Percentiles rank a stretch among this genome's conserved stretches.
Evolutionary conservation across 768 basidiomycete species (phyloP).

Genomic region (Rhodotorula sphaerocarpa): DNA sequence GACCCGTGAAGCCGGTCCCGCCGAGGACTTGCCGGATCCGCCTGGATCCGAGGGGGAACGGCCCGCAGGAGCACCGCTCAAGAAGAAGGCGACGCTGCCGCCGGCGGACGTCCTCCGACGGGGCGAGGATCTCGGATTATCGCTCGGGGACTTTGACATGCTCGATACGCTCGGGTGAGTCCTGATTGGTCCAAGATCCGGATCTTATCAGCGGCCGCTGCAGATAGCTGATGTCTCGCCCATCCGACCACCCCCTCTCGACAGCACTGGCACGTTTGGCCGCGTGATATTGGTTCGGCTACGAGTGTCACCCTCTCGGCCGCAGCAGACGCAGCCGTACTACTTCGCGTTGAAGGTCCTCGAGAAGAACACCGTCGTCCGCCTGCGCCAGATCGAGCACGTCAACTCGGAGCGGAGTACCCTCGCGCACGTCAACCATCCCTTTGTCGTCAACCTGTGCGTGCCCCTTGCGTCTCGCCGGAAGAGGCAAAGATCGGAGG

Average conservation of each 20-base stretch:
- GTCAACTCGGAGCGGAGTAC: conserved; percentile 94
- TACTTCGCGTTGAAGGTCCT: conserved; percentile 85
- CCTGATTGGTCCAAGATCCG: neutral
- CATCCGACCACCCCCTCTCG: neutral
- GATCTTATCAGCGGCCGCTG: neutral
- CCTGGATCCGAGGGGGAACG: neutral
- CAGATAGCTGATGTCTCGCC: neutral
- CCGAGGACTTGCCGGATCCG: too few species aligned
- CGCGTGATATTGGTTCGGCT: conserved; percentile 83
- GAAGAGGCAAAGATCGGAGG: neutral
- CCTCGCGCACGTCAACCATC: conserved; percentile 80
- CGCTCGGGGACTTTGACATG: conserved; percentile 38
- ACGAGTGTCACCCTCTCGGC: conserved; percentile 46
- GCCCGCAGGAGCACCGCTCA: too few species aligned
- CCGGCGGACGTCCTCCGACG: conserved; percentile 21
- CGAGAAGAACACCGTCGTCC: conserved; percentile 73
- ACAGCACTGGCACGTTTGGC: conserved; percentile 89
- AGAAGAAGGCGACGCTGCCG: neutral
- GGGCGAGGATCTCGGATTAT: conserved; percentile 36
- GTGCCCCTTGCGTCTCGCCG: conserved; percentile 44
- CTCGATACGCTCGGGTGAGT: conserved; percentile 40
- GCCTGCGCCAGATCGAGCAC: conserved; percentile 89
- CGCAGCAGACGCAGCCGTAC: conserved; percentile 50
- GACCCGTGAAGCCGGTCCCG: too few species aligned
- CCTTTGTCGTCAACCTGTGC: conserved; percentile 92